Conservation (phyloP, 176 grass and related monocot species). For the Puya raimondii region DNA sequence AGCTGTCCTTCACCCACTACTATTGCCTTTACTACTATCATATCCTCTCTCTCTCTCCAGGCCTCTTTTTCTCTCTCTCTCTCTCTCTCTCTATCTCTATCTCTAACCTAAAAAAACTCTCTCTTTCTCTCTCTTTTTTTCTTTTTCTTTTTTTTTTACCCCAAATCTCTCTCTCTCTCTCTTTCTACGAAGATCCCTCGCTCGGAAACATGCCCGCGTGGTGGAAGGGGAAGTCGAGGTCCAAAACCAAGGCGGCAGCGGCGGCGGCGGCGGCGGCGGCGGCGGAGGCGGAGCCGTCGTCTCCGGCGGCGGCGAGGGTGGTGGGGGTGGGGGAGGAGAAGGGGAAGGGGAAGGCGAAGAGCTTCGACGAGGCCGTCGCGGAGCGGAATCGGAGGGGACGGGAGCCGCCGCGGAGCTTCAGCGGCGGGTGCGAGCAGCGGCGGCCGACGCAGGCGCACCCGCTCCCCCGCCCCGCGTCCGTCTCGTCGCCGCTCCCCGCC, state of each 20-base stretch:
- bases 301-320: background rate
- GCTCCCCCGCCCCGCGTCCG: conserved; percentile 36
- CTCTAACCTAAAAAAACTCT: background rate
- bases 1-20: background rate
- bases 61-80: background rate
- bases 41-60: background rate
- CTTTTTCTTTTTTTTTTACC: no score
- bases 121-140: background rate
- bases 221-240: conserved; percentile 32
- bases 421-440: background rate
- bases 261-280: background rate
- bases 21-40: no score
- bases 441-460: conserved; percentile 1
- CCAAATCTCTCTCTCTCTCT: background rate
- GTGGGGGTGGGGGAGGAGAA: background rate
- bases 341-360: conserved; percentile 29
- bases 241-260: conserved; percentile 32
- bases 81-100: background rate
- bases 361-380: conserved; percentile 52
- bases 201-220: conserved; percentile 16
- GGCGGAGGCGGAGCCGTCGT: background rate
- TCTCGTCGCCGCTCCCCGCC: conserved; percentile 17
- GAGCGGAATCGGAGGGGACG: conserved; percentile 19
- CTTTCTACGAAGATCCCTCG: background rate
- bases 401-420: conserved; percentile 13